A percentile compares a stretch with the other conserved stretches of the same genome.
These are phyloP conservation scores for Saprolegnia parasitica DNA, from an alignment of 352 stramenopile species.

Conservation along the genomic window DNA sequence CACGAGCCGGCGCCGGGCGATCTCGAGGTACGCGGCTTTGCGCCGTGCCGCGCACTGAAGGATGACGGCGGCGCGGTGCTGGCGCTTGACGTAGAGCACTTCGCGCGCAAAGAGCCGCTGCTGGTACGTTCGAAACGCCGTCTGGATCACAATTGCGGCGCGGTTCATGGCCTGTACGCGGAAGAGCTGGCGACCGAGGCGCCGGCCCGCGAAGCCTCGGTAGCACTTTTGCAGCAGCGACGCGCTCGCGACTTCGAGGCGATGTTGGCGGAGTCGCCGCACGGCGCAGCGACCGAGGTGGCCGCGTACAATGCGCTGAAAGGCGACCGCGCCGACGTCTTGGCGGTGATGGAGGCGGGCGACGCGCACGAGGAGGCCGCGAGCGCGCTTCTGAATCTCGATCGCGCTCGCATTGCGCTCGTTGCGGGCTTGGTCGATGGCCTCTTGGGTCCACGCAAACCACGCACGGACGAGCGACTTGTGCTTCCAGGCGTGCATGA, in stretches of 20 bases:
- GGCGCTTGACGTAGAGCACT: slow-evolving; percentile 59
- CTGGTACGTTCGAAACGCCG: slow-evolving; percentile 59
- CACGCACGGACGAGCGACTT: slow-evolving; percentile 49
- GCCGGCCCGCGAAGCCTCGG: slow-evolving; percentile 71
- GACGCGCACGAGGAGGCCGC: slow-evolving; percentile 45
- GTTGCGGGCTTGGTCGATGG: slow-evolving; percentile 44
- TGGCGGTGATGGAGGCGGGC: slow-evolving; percentile 31
- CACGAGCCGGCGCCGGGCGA: slow-evolving; percentile 29
- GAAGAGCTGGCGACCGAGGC: slow-evolving; percentile 56
- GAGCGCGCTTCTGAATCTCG: slow-evolving; percentile 62
- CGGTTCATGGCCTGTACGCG: slow-evolving; percentile 53
- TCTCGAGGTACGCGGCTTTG: slow-evolving; percentile 49
- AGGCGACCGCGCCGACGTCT: slow-evolving; percentile 35
- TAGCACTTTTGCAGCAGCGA: slow-evolving; percentile 66
- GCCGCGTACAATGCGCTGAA: slow-evolving; percentile 56
- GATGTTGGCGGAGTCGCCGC: slow-evolving; percentile 33
- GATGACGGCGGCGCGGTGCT: slow-evolving; percentile 47
- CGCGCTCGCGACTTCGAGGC: slow-evolving; percentile 45
- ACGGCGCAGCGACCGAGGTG: slow-evolving; percentile 36
- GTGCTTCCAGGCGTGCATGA: slow-evolving; percentile 62
- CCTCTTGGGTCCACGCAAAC: slow-evolving; percentile 46
- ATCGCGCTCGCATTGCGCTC: slow-evolving; percentile 58
- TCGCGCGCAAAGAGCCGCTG: slow-evolving; percentile 48
- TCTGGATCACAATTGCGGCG: slow-evolving; percentile 57
- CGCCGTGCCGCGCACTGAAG: slow-evolving; percentile 56